Evolutionary conservation across 768 basidiomycete species (phyloP), one percentile per base, ranked within the genome.

Genomic region (Phallus indusiatus): DNA sequence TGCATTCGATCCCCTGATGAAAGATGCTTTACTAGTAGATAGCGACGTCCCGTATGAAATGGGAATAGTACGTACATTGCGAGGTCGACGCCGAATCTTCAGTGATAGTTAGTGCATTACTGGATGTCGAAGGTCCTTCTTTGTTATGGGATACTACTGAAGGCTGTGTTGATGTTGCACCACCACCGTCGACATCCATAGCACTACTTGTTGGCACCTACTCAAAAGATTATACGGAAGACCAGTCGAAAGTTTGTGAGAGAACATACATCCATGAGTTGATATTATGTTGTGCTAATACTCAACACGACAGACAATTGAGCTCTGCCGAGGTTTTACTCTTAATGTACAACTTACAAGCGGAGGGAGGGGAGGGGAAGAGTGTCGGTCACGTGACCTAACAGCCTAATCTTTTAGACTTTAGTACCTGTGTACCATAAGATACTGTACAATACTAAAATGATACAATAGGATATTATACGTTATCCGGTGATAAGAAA

Each of bases 401-500:
- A 49, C 55, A 17, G 20, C 28, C 28, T 28, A 28, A 28, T 28
- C 28, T 28, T 28, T 28, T 28, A n/a, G n/a, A n/a, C n/a, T n/a
- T n/a, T n/a, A n/a, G n/a, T n/a, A 28, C 28, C 28, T 28, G 28
- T n/a, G 28, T 28, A 28, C 28, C 28, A 28, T 28, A 3, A 28
- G 28, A 28, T 28, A 28, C 28, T 28, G 28, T 28, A 28, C 28
- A 28, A 28, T n/a, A 28, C 28, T 28, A 42, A 42, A 42, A 14
- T 42, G n/a, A 42, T 42, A 42, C 42, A 42, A n/a, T 12, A 42
- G 9, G 4, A 4, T 42, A 42, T 42, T 60, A 83, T 70, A 81
- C 75, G 54, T 73, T 68, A 59, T 86, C 86, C 0, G 82, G 76
- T 20, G 86, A 74, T 47, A 83, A 73, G 68, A 85, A 87, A 47